These are phyloP conservation scores for Sarcodon aspratus DNA, from an alignment of 768 basidiomycete species.

Conservation along the genomic window DNA sequence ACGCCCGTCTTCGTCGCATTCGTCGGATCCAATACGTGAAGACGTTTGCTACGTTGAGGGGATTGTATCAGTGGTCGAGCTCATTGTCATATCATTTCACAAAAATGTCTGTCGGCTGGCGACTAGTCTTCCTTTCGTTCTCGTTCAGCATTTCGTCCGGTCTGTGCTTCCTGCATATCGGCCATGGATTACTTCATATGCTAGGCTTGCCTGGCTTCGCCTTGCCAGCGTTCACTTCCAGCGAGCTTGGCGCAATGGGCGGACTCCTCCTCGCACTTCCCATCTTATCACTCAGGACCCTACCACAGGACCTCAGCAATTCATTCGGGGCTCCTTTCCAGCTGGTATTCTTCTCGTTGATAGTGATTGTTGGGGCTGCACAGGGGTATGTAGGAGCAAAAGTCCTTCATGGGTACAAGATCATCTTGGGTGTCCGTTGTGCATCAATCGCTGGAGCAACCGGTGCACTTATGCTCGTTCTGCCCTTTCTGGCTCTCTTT, in stretches of 20 bases:
- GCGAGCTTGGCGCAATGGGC: neutral
- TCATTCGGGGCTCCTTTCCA: neutral
- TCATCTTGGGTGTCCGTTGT: neutral
- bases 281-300: neutral
- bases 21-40: too few species aligned
- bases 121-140: neutral
- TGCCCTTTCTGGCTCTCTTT: too few species aligned
- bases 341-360: neutral
- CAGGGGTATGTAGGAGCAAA: neutral
- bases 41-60: too few species aligned
- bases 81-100: too few species aligned
- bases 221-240: neutral
- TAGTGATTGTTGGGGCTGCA: neutral
- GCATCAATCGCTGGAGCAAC: neutral
- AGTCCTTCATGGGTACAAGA: neutral
- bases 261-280: neutral
- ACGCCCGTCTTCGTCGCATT: too few species aligned
- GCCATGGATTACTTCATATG: neutral
- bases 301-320: neutral
- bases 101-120: neutral
- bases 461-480: neutral
- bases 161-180: neutral
- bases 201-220: neutral
- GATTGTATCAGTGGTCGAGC: too few species aligned
- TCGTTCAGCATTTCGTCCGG: neutral